Evolutionary conservation across 2,329 filamentous ascomycete genomes (phyloP).

Genomic region (Pyrenochaeta sp.): DNA sequence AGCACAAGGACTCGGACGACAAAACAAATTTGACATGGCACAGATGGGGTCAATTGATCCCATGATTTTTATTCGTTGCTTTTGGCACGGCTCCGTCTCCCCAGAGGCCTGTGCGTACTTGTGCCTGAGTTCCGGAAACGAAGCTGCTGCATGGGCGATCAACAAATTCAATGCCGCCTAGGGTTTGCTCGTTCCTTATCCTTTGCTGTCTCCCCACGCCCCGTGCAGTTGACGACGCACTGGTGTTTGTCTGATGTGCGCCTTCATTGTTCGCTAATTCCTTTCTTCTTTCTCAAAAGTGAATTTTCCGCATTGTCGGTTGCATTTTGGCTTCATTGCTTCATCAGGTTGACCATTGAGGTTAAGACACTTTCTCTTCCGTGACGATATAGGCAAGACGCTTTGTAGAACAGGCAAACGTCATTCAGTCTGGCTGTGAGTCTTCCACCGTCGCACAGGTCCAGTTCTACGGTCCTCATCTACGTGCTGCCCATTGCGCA

Average conservation of each 20-base stretch:
- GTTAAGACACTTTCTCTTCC: slow-evolving; percentile 15
- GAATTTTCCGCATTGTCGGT: slow-evolving; percentile 20
- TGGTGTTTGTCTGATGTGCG: slow-evolving; percentile 22
- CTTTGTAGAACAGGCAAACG: slow-evolving; percentile 1
- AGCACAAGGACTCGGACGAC: slow-evolving; percentile 32
- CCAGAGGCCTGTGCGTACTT: slow-evolving; percentile 39
- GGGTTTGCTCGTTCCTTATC: slow-evolving; percentile 30
- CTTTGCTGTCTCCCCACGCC: slow-evolving; percentile 33
- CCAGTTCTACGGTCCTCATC: slow-evolving; percentile 1
- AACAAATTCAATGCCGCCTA: slow-evolving; percentile 43
- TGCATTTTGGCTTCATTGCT: slow-evolving; percentile 14
- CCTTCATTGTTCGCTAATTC: slow-evolving; percentile 13
- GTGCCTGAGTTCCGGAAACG: slow-evolving; percentile 32
- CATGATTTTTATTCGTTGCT: slow-evolving; percentile 32
- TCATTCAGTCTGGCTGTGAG: slow-evolving; percentile 21
- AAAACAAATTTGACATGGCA: slow-evolving; percentile 41
- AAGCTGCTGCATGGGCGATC: slow-evolving; percentile 42
- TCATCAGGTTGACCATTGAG: slow-evolving; percentile 4
- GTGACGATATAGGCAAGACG: slow-evolving; percentile 4
- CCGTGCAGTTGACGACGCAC: slow-evolving; percentile 37
- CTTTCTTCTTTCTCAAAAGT: slow-evolving; percentile 16
- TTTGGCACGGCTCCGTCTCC: slow-evolving; percentile 31
- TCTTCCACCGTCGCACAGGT: slow-evolving; percentile 7
- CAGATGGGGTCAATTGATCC: slow-evolving; percentile 29
- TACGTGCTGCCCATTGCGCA: slow-evolving; percentile 3